These are phyloP conservation scores for Penicillium macrosclerotiorum DNA, from an alignment of 495 filamentous ascomycete genomes.

Conservation along the genomic window DNA sequence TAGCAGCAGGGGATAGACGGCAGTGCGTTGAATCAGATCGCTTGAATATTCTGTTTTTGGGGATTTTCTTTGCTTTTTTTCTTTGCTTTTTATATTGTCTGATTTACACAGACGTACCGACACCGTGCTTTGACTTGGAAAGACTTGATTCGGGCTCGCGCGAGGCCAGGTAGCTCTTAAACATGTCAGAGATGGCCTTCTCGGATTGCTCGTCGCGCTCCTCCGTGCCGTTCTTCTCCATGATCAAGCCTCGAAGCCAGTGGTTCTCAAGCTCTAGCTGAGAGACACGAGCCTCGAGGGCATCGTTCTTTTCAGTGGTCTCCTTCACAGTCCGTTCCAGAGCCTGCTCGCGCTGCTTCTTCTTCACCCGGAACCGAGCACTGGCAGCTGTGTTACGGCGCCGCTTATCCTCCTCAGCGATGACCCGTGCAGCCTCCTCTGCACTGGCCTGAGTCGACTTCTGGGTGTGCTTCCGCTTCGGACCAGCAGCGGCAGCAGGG, in stretches of 20 bases:
- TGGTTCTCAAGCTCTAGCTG: conserved; percentile 93
- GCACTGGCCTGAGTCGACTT: conserved; percentile 33
- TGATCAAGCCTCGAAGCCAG: conserved; percentile 91
- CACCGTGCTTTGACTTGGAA: conserved; percentile 39
- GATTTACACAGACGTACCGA: conserved; percentile 32
- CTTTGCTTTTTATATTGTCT: conserved; percentile 8
- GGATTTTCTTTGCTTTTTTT: conserved; percentile 5
- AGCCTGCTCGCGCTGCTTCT: conserved; percentile 96
- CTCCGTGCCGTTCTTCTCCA: conserved; percentile 75
- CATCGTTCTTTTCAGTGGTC: conserved; percentile 74
- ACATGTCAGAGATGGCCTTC: conserved; percentile 47
- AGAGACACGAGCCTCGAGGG: conserved; percentile 77
- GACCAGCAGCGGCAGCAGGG: conserved; percentile 19
- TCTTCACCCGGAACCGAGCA: conserved; percentile 97
- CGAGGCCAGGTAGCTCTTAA: conserved; percentile 47
- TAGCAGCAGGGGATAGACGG: conserved; percentile 8
- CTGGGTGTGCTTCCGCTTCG: conserved; percentile 43
- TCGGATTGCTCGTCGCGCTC: conserved; percentile 39
- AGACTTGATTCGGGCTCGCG: conserved; percentile 39
- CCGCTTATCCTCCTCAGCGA: conserved; percentile 96
- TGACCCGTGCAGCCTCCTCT: conserved; percentile 58
- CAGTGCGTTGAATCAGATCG: conserved; percentile 7
- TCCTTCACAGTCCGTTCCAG: conserved; percentile 89
- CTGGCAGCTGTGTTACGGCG: conserved; percentile 93
- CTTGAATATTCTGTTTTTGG: conserved; percentile 8